These are phyloP conservation scores for Epichloe sp. DNA, from an alignment of 2,329 filamentous ascomycete genomes.

Conservation along the genomic window DNA sequence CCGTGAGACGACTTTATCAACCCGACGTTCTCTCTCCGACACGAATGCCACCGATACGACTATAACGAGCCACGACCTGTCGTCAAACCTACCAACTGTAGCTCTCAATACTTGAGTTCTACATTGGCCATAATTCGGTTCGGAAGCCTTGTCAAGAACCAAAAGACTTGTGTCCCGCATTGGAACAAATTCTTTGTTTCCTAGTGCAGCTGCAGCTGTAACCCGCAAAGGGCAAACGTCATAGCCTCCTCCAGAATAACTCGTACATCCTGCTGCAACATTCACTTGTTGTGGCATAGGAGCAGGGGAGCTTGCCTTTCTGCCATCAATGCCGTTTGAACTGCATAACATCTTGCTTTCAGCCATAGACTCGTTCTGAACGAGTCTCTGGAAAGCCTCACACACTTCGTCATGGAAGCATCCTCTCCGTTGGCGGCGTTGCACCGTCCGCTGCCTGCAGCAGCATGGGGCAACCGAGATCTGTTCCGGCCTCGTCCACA, in stretches of 20 bases:
- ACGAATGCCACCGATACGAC: conserved; percentile 21
- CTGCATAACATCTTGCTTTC: not conserved
- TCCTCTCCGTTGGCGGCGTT: conserved; percentile 91
- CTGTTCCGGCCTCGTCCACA: conserved; percentile 38
- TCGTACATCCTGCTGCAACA: conserved; percentile 14
- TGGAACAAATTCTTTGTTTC: conserved; percentile 3
- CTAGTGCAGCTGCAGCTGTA: not conserved
- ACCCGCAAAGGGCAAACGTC: not conserved
- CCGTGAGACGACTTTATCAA: conserved; percentile 3
- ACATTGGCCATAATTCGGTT: not conserved
- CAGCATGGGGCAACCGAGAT: conserved; percentile 44
- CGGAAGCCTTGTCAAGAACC: not conserved
- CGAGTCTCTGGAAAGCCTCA: conserved; percentile 3
- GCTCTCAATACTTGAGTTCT: not conserved
- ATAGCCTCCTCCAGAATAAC: not conserved
- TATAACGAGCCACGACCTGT: conserved; percentile 17
- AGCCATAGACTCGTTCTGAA: conserved; percentile 1
- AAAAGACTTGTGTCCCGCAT: not conserved
- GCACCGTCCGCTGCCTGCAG: conserved; percentile 55
- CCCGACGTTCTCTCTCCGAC: conserved; percentile 7
- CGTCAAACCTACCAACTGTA: conserved; percentile 4
- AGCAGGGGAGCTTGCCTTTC: not conserved
- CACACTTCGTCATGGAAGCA: conserved; percentile 56
- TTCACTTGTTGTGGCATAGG: conserved; percentile 18
- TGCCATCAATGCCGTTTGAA: conserved; percentile 1